Evolutionary conservation across 2,329 filamentous ascomycete species (phyloP).

Genomic region (Rhytidhysteron rufulum): DNA sequence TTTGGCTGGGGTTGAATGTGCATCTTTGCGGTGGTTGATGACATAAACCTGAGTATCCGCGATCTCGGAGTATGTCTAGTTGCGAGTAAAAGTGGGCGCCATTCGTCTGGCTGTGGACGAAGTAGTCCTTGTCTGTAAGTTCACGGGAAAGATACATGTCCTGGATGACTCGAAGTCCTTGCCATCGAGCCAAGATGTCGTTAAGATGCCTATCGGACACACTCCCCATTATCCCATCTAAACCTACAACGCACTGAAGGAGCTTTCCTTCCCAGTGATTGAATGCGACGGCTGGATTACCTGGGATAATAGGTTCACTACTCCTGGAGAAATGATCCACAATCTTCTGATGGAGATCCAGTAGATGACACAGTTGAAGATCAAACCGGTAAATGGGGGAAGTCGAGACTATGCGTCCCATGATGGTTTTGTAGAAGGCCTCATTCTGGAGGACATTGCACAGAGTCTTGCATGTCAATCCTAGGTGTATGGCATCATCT

Average conservation of each 20-base stretch:
- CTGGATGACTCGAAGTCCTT: conserved; percentile 19
- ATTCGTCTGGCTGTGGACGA: conserved; percentile 5
- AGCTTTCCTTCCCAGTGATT: conserved; percentile 6
- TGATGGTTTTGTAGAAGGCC: conserved; percentile 16
- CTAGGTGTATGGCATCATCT: conserved; percentile 23
- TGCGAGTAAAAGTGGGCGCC: neutral
- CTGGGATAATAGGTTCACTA: conserved; percentile 3
- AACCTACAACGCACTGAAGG: no score
- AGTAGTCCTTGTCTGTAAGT: conserved; percentile 11
- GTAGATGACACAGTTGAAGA: conserved; percentile 16
- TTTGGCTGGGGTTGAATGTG: conserved; percentile 16
- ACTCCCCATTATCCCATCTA: no score
- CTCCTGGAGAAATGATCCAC: conserved; percentile 12
- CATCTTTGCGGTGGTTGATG: conserved; percentile 4
- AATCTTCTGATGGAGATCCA: conserved; percentile 15
- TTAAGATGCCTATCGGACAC: conserved; percentile 9
- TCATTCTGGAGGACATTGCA: conserved; percentile 9
- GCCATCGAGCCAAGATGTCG: conserved; percentile 21
- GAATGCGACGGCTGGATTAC: neutral
- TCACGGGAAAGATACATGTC: conserved; percentile 17
- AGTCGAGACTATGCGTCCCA: conserved; percentile 18
- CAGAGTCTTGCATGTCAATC: conserved; percentile 12
- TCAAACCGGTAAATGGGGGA: conserved; percentile 18
- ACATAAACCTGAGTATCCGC: neutral
- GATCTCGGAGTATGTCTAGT: conserved; percentile 1